Base-by-base conservation (phyloP, 2,329 filamentous ascomycete species). In the Fusarium sp. region DNA sequence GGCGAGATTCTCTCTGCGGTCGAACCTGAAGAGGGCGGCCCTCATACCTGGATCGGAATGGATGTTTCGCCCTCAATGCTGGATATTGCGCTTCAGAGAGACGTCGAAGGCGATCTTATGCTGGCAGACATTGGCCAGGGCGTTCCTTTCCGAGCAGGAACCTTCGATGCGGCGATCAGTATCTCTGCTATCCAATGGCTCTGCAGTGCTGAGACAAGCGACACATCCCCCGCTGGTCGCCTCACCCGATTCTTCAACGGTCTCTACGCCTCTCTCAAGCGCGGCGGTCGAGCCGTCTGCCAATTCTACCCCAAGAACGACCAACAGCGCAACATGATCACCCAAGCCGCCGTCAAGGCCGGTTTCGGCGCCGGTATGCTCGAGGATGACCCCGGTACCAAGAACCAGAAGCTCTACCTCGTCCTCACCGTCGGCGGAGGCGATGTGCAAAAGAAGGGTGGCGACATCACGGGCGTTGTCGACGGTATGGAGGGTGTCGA, bases 221-320 rank as follows among this genome's bases (percentile, higher is more conserved):
- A 96, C 49, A 94, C 96, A 0, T 92, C 87, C 1, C 92, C 94
- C 1, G 87, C 91, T 28, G 93, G 92, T 0, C 84, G 96, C 7
- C 80, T 99, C 26, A 86, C 88, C 6, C 85, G 95, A 44, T 99
- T 99, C 77, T 99, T 99, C 79, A 93, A 96, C 74, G 93, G 94
- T 0, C 81, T 99, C 3, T 99, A 98, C 79, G 92, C 93, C 0
- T 90, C 89, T 62, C 81, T 99, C 66, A 89, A 90, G 67, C 85
- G 96, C 20, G 96, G 96, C 7, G 96, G 93, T 2, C 87, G 93
- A 37, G 96, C 96, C 0, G 95, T 98, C 15, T 97, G 94, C 77
- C 96, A 99, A 76, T 99, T 99, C 79, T 99, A 99, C 78, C 96
- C 96, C 4, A 97, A 97, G 82, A 98, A 99, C 78, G 92, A 96